Evolutionary conservation across 441 rosid genomes (phyloP), one percentile per base, ranked within the genome.

Genomic region (Pelargonium fulgidum): DNA sequence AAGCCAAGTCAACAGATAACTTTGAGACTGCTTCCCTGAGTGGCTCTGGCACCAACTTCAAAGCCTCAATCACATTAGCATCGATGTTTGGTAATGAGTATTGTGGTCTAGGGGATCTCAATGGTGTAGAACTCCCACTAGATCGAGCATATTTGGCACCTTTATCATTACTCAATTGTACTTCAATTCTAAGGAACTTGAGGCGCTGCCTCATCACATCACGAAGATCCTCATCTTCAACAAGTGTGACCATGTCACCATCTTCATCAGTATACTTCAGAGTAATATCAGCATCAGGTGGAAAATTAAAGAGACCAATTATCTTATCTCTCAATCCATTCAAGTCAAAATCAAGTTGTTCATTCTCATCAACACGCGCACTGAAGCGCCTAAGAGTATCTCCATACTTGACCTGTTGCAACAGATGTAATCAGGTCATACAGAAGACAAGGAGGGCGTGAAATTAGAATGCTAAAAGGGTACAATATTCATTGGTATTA

Each of bases 231-330:
- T 77, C 79, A 70, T 95, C 88, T 67, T 92, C 91, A 29, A 86
- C 86, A 19, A 95, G 91, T 1, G 93, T 80, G 24, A 95, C 95
- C n/a, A 82, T 73, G 72, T 92, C 99, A n/a, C 92, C 98, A 79
- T 94, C 98, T 78, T 94, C 98, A 75, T 92, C 97, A n/a, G 83
- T 68, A 77, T 92, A 94, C 20, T 91, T 90, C 71, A 94, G 74
- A 7, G 73, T 70, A 54, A 89, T 67, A 14, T 83, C 89, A 67
- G 86, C 70, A 76, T 81, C 85, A n/a, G 65, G 52, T 56, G 96
- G 79, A 62, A 90, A 69, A 70, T 76, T 77, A 65, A 89, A 94
- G 45, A 90, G 92, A 72, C 71, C 58, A 58, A 76, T 45, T 65
- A 92, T 85, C 80, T 84, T 92, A n/a, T 73, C 79, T 84, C 79